phyloP scores from a whole-genome alignment of 768 basidiomycete genomes.

The Russula lepida region DNA sequence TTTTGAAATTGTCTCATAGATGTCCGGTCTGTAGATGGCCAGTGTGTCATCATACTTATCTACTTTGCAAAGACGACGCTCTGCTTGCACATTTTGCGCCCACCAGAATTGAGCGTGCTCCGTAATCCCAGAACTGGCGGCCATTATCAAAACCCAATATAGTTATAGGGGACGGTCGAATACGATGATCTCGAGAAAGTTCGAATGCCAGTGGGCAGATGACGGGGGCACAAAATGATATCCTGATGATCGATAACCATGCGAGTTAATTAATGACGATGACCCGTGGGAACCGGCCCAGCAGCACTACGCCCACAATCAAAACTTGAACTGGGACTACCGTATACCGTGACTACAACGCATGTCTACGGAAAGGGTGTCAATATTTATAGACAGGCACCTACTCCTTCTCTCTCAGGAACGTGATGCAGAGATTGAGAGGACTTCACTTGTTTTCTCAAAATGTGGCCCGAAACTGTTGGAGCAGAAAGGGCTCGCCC shows the following conservation, averaged over 20 bases:
- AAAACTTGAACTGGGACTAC: no score
- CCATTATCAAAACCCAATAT: neutral
- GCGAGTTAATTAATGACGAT: no score
- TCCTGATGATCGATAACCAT: neutral
- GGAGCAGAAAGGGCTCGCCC: conserved; percentile 80
- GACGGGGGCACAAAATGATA: neutral
- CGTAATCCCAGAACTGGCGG: neutral
- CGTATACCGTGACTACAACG: no score
- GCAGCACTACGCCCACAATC: neutral
- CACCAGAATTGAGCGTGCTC: conserved; percentile 16
- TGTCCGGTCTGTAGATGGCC: conserved; percentile 15
- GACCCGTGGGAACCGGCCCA: neutral
- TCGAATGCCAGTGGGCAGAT: neutral
- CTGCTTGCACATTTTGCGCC: conserved; percentile 1
- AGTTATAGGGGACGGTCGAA: neutral
- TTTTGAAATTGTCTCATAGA: conserved; percentile 29
- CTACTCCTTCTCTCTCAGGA: conserved; percentile 59
- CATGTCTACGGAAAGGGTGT: conserved; percentile 30
- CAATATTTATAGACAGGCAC: conserved; percentile 60
- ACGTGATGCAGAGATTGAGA: conserved; percentile 76
- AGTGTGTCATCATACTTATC: conserved; percentile 10
- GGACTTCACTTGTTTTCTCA: conserved; percentile 67
- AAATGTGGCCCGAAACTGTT: conserved; percentile 78
- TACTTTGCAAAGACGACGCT: conserved; percentile 11
- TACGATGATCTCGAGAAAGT: neutral